Percentiles rank a stretch among this genome's conserved stretches.
phyloP scores from a whole-genome alignment of 2,329 filamentous ascomycete species.

The Xylariales sp. region DNA sequence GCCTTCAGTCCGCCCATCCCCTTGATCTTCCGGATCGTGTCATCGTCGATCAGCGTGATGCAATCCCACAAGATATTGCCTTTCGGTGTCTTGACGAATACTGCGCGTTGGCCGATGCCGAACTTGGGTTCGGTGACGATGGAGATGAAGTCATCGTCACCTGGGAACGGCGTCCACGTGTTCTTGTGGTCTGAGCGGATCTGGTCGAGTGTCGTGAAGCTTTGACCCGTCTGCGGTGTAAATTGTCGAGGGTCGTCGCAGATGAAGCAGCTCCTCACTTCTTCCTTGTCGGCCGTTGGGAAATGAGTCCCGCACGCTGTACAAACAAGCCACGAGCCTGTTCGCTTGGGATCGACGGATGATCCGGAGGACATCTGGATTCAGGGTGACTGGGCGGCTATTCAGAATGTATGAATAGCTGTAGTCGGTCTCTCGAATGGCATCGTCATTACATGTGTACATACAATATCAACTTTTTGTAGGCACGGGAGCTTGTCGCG shows the following conservation, averaged over 20 bases:
- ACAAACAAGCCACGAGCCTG: slow-evolving; percentile 50
- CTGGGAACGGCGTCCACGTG: slow-evolving; percentile 41
- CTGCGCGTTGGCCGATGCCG: slow-evolving; percentile 70
- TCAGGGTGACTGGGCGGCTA: too few species aligned
- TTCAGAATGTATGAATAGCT: too few species aligned
- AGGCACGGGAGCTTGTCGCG: too few species aligned
- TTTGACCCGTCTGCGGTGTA: slow-evolving; percentile 59
- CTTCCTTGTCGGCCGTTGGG: slow-evolving; percentile 42
- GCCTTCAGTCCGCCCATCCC: slow-evolving; percentile 61
- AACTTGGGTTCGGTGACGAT: slow-evolving; percentile 53
- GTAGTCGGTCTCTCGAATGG: too few species aligned
- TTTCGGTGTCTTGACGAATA: slow-evolving; percentile 58
- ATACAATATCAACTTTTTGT: too few species aligned
- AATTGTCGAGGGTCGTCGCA: slow-evolving; percentile 73
- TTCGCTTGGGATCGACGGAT: slow-evolving; percentile 15
- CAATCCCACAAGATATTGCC: slow-evolving; percentile 82
- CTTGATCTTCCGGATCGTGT: slow-evolving; percentile 55
- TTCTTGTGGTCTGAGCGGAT: slow-evolving; percentile 47
- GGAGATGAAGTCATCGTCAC: slow-evolving; percentile 40
- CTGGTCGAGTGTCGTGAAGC: slow-evolving; percentile 56
- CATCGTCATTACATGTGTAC: too few species aligned
- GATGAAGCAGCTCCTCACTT: slow-evolving; percentile 57
- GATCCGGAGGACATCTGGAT: not conserved
- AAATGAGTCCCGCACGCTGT: slow-evolving; percentile 68
- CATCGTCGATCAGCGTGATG: slow-evolving; percentile 62